These are phyloP conservation scores for Haplosporangium sp. DNA, from an alignment of 371 early-diverging fungal species.

Conservation along the genomic window DNA sequence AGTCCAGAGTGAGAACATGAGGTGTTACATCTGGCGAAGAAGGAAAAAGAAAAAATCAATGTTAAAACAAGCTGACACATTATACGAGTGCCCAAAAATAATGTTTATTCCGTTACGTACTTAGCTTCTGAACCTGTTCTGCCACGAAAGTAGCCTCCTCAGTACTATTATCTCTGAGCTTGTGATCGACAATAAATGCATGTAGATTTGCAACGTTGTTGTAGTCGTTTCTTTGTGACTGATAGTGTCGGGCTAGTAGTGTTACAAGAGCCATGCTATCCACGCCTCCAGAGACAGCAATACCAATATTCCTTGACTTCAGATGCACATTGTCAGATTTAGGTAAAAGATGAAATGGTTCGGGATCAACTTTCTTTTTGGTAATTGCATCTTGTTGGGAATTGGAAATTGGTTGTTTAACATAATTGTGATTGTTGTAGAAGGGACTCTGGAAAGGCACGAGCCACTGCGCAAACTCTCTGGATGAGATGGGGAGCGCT, in stretches of 20 bases:
- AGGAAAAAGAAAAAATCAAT: background rate
- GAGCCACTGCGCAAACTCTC: conserved; percentile 33
- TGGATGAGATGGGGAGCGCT: conserved; percentile 29
- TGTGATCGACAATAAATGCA: conserved; percentile 45
- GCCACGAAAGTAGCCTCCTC: conserved; percentile 36
- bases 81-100: too few relatives aligned
- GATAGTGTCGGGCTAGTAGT: conserved; percentile 15
- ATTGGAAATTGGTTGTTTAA: background rate
- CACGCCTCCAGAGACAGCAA: conserved; percentile 50
- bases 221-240: background rate
- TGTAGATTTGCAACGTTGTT: conserved; percentile 6
- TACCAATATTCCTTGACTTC: conserved; percentile 10
- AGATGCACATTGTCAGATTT: background rate
- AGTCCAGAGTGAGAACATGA: conserved; percentile 40
- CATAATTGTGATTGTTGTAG: background rate
- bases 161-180: conserved; percentile 33
- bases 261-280: conserved; percentile 46
- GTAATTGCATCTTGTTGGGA: background rate
- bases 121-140: conserved; percentile 13
- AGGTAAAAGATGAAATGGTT: background rate
- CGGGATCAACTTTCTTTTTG: background rate
- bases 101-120: conserved; percentile 5
- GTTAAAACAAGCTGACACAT: background rate
- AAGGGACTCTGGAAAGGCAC: conserved; percentile 7
- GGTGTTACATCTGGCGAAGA: conserved; percentile 21